These are phyloP conservation scores for Cladophialophora yegresii DNA, from an alignment of 2,329 filamentous ascomycete species.

Conservation along the genomic window DNA sequence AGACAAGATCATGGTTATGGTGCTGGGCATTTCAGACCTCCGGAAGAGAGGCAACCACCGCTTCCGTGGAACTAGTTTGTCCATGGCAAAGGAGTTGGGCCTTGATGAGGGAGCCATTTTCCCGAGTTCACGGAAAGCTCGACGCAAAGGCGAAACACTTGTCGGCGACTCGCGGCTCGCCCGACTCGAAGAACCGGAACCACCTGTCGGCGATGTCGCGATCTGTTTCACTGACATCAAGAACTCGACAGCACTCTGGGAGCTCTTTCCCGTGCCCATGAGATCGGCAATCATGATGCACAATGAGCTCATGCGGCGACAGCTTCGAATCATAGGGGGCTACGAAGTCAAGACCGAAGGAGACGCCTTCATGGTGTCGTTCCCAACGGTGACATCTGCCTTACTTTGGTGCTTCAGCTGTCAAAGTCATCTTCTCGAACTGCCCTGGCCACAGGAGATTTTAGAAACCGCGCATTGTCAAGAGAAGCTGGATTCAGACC, in stretches of 20 bases:
- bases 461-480: slow-evolving; percentile 82
- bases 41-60: slow-evolving; percentile 79
- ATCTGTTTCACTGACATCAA: slow-evolving; percentile 99
- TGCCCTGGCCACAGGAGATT: slow-evolving; percentile 91
- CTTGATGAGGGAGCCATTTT: slow-evolving; percentile 62
- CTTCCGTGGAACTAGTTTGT: slow-evolving; percentile 79
- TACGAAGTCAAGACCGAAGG: slow-evolving; percentile 99
- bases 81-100: slow-evolving; percentile 74
- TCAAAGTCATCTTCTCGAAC: slow-evolving; percentile 81
- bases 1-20: slow-evolving; percentile 98
- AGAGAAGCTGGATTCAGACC: slow-evolving; percentile 78
- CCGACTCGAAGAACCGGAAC: slow-evolving; percentile 86
- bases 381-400: slow-evolving; percentile 91
- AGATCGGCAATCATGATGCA: slow-evolving; percentile 94
- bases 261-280: slow-evolving; percentile 93
- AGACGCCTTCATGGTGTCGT: slow-evolving; percentile 99
- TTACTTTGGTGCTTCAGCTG: slow-evolving; percentile 96
- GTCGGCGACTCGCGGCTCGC: slow-evolving; percentile 83
- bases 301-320: slow-evolving; percentile 93
- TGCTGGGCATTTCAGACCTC: slow-evolving; percentile 87
- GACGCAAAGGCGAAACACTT: slow-evolving; percentile 50
- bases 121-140: slow-evolving; percentile 65
- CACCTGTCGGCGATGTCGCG: slow-evolving; percentile 84
- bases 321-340: slow-evolving; percentile 88
- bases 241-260: slow-evolving; percentile 94